phyloP scores from a whole-genome alignment of 331 rosid genomes.

The Cydonia oblonga region DNA sequence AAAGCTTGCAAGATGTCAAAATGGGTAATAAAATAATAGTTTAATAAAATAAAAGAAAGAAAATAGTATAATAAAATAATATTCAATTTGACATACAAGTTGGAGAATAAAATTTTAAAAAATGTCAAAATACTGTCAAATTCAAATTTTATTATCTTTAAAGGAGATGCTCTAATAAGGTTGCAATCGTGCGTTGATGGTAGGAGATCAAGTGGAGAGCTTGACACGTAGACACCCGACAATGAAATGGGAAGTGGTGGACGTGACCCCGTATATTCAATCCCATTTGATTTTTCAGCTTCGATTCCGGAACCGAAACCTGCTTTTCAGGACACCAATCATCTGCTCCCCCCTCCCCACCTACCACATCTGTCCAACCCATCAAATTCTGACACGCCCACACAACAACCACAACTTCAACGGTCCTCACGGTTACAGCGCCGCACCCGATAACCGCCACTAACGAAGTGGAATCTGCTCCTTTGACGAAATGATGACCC shows the following conservation, averaged over 20 bases:
- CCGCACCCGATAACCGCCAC: not conserved
- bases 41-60: no score
- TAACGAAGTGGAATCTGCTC: not conserved
- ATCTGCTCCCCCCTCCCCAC: not conserved
- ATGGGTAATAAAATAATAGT: no score
- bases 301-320: conserved; percentile 2
- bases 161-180: no score
- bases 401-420: not conserved
- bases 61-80: no score
- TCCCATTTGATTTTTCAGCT: not conserved
- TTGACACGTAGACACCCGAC: conserved; percentile 1
- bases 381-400: not conserved
- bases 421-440: not conserved
- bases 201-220: not conserved
- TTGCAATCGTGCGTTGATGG: not conserved
- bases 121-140: no score
- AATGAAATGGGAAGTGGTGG: conserved; percentile 8
- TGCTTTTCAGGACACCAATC: not conserved
- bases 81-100: no score
- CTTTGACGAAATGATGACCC: not conserved
- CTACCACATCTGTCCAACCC: not conserved
- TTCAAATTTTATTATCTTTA: no score
- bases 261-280: conserved; percentile 11
- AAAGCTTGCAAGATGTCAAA: no score
- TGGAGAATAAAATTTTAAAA: no score